A percentile compares a stretch with the other conserved stretches of the same genome.
These are phyloP conservation scores for Termitomyces sp. DNA, from an alignment of 768 basidiomycete genomes.

Conservation along the genomic window DNA sequence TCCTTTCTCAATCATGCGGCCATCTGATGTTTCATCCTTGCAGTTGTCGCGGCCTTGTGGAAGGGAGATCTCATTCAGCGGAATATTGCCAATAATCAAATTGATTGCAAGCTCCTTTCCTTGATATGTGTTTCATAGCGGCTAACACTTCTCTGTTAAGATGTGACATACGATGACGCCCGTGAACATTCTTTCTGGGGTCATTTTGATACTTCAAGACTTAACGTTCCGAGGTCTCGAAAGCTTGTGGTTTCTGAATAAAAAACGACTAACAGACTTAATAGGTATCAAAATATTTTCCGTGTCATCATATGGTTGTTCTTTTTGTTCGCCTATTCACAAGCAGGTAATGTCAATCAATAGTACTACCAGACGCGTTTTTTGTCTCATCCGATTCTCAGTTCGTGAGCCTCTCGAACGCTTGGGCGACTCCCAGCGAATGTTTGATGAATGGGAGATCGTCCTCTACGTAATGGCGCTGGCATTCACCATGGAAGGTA, in stretches of 20 bases:
- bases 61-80: slow-evolving; percentile 76
- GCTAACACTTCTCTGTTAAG: slow-evolving; percentile 30
- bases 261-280: slow-evolving; percentile 4
- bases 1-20: neutral
- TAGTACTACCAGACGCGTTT: neutral
- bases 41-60: slow-evolving; percentile 84
- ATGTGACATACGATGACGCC: slow-evolving; percentile 61
- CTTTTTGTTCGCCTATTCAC: slow-evolving; percentile 78
- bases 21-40: neutral
- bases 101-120: slow-evolving; percentile 57
- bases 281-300: slow-evolving; percentile 82
- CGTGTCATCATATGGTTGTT: slow-evolving; percentile 75
- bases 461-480: slow-evolving; percentile 75
- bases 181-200: slow-evolving; percentile 57
- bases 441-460: slow-evolving; percentile 80
- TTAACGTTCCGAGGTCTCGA: slow-evolving; percentile 72
- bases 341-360: slow-evolving; percentile 55
- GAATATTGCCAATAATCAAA: slow-evolving; percentile 69
- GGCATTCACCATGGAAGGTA: slow-evolving; percentile 80
- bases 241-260: neutral
- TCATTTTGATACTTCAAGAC: slow-evolving; percentile 71
- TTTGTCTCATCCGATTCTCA: slow-evolving; percentile 21
- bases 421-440: slow-evolving; percentile 46
- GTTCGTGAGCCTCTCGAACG: slow-evolving; percentile 78
- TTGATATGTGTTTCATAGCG: neutral